Conservation (phyloP, 371 early-diverging fungal genomes). For the Cokeromyces recurvatus region DNA sequence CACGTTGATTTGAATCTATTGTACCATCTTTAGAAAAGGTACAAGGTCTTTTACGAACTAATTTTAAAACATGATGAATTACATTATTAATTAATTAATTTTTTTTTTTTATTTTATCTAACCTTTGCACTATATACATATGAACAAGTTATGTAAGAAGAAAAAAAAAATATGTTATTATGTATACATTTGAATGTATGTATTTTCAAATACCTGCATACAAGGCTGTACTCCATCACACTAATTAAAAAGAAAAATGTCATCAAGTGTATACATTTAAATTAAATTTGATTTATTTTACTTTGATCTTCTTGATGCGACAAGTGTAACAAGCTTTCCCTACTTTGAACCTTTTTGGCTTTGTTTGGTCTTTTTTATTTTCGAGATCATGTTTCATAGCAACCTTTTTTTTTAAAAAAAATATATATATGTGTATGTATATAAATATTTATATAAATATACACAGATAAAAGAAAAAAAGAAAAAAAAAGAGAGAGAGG, state of each 20-base stretch:
- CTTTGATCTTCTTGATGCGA: conserved; percentile 39
- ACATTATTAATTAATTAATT: too few relatives aligned
- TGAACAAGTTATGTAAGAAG: too few relatives aligned
- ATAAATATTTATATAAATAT: too few relatives aligned
- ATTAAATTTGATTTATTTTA: too few relatives aligned
- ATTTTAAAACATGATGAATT: too few relatives aligned
- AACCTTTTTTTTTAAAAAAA: background rate
- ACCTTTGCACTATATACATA: conserved; percentile 13
- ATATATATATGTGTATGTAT: too few relatives aligned
- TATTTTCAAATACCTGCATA: conserved; percentile 40
- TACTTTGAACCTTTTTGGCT: conserved; percentile 30
- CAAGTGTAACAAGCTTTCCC: conserved; percentile 34
- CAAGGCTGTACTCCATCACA: conserved; percentile 51
- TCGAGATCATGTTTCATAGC: background rate
- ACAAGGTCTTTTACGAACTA: conserved; percentile 24
- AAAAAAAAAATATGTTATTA: too few relatives aligned
- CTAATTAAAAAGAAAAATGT: too few relatives aligned
- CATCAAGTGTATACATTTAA: too few relatives aligned
- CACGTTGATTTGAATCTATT: background rate
- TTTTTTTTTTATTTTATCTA: background rate
- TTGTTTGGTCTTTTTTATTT: background rate
- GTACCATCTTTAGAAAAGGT: conserved; percentile 27
- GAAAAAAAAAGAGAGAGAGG: too few relatives aligned
- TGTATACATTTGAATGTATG: background rate
- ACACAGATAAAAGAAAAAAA: too few relatives aligned